Conservation (phyloP, 2,329 filamentous ascomycete species). For the Apiospora pterosperma region DNA sequence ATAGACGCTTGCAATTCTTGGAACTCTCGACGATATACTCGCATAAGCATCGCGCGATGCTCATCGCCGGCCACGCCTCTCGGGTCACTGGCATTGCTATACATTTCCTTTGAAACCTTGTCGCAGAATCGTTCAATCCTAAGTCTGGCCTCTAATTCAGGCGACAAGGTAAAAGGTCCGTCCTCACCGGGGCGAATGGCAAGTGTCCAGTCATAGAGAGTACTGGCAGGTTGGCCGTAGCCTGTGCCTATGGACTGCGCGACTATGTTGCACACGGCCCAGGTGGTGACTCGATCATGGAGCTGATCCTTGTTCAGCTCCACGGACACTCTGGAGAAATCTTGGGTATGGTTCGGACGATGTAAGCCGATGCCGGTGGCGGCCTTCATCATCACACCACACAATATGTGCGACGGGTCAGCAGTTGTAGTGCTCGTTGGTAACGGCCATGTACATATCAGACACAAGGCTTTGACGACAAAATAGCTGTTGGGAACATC, state of each 20-base stretch:
- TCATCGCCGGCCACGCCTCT: slow-evolving; percentile 66
- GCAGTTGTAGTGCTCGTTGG: slow-evolving; percentile 78
- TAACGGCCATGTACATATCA: slow-evolving; percentile 78
- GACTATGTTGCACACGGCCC: slow-evolving; percentile 83
- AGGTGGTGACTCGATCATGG: slow-evolving; percentile 74
- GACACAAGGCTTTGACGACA: slow-evolving; percentile 75
- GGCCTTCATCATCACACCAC: slow-evolving; percentile 83
- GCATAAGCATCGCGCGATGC: slow-evolving; percentile 63
- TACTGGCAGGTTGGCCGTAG: slow-evolving; percentile 77
- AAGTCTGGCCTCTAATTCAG: slow-evolving; percentile 64
- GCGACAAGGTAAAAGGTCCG: slow-evolving; percentile 54
- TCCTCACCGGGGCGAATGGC: slow-evolving; percentile 58
- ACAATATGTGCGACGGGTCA: slow-evolving; percentile 78
- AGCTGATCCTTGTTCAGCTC: slow-evolving; percentile 77
- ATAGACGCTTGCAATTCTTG: slow-evolving; percentile 60
- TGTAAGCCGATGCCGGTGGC: slow-evolving; percentile 82
- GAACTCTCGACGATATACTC: slow-evolving; percentile 63
- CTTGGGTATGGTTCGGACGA: slow-evolving; percentile 76
- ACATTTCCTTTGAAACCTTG: slow-evolving; percentile 76
- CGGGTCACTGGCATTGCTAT: slow-evolving; percentile 72
- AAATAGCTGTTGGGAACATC: slow-evolving; percentile 77
- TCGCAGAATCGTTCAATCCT: slow-evolving; percentile 74
- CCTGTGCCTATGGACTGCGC: slow-evolving; percentile 80
- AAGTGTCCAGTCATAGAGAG: slow-evolving; percentile 72
- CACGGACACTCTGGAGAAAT: slow-evolving; percentile 73